A percentile compares a stretch with the other conserved stretches of the same genome.
phyloP scores from a whole-genome alignment of 2,329 filamentous ascomycete genomes.

The Acrodontium crateriforme region DNA sequence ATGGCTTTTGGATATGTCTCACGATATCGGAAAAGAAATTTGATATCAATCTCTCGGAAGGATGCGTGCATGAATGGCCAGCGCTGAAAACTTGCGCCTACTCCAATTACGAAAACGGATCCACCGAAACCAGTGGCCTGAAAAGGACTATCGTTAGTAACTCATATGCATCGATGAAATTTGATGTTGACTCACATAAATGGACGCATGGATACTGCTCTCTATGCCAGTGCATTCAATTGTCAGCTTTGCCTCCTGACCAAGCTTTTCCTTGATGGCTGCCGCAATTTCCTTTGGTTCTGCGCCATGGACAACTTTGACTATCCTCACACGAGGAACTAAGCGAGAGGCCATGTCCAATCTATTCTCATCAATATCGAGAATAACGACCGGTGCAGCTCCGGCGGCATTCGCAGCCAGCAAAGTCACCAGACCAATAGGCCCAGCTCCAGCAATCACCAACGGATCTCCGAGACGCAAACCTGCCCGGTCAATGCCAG shows the following conservation, averaged over 20 bases:
- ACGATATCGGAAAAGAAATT: slow-evolving; percentile 56
- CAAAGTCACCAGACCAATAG: slow-evolving; percentile 47
- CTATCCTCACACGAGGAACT: slow-evolving; percentile 25
- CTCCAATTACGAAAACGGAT: slow-evolving; percentile 23
- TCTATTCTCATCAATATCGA: slow-evolving; percentile 70
- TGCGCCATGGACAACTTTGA: slow-evolving; percentile 5
- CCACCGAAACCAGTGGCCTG: no score
- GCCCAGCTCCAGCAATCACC: slow-evolving; percentile 48
- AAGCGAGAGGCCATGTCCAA: slow-evolving; percentile 65
- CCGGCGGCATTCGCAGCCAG: slow-evolving; percentile 47
- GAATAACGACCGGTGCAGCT: slow-evolving; percentile 63
- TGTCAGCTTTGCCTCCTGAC: slow-evolving; percentile 17
- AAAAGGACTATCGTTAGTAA: slow-evolving; percentile 10
- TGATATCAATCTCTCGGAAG: slow-evolving; percentile 39
- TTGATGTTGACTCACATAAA: slow-evolving; percentile 7
- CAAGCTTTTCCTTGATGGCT: slow-evolving; percentile 4
- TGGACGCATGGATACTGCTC: slow-evolving; percentile 19
- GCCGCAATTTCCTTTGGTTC: slow-evolving; percentile 4
- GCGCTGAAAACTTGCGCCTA: slow-evolving; percentile 20
- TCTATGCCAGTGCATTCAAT: slow-evolving; percentile 25
- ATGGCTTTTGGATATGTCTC: slow-evolving; percentile 52
- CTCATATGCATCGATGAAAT: no score
- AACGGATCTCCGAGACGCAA: slow-evolving; percentile 20
- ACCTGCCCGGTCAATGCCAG: slow-evolving; percentile 21
- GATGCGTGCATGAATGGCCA: slow-evolving; percentile 25